Base-by-base conservation (phyloP, 495 filamentous ascomycete species). In the Friedmanniomyces endolithicus region DNA sequence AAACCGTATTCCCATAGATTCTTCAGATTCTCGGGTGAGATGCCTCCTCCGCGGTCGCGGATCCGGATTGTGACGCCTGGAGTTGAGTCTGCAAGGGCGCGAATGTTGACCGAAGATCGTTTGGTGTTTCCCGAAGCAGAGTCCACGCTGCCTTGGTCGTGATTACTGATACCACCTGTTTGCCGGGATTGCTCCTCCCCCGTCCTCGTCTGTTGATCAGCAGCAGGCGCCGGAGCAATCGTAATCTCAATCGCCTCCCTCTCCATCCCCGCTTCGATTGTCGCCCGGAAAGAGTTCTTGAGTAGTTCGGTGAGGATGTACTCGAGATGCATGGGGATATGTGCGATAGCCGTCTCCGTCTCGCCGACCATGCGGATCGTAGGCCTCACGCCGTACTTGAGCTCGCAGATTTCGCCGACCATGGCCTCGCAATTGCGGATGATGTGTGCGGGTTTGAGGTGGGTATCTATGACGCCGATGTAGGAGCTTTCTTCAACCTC, bases 381-480 rank as follows among this genome's bases (percentile, higher is more conserved):
- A 0, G 92, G 92, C 0, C 92, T 80, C 1, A 94, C 85, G 17
- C 92, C 92, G 69, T 96, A 98, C 40, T 89, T 88, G 19, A 97
- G 75, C 71, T 98, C 92, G 71, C 90, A 96, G 58, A 96, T 95
- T 60, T 97, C 92, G 39, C 85, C 83, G 0, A 98, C 92, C 61
- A 94, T 92, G 55, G 83, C 80, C 52, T 88, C 88, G 67, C 90
- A 96, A 1, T 76, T 74, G 53, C 86, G 80, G 49, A 97, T 77
- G 29, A 86, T 87, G 20, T 76, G 75, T 0, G 90, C 85, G 0
- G 90, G 92, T 24, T 83, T 86, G 20, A 98, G 71, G 0, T 84
- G 83, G 0, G 92, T 97, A 72, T 98, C 92, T 57, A 98, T 96
- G 11, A 95, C 89, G n/a, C 92, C 92, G 57, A 95, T 94, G 65